Percentiles rank a stretch among this genome's conserved stretches.
Evolutionary conservation across 306 rosid genomes (phyloP).

Genomic region (Quercus alba): DNA sequence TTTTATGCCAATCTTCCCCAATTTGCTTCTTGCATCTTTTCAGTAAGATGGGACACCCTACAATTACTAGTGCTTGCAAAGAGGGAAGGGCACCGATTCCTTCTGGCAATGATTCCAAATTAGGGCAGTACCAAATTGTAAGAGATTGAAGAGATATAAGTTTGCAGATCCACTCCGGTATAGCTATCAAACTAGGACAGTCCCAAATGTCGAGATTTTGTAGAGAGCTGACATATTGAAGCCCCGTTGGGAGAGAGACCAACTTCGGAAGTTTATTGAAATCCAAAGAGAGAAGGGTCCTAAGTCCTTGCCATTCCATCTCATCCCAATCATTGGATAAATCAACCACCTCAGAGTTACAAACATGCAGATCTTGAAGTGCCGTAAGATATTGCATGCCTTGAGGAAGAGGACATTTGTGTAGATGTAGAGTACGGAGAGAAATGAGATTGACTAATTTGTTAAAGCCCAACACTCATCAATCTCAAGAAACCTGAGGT

Average conservation of each 20-base stretch:
- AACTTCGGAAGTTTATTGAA: fast-evolving
- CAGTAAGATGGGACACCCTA: not conserved
- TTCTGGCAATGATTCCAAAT: too few species aligned
- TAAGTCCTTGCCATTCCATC: not conserved
- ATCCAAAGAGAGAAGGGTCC: fast-evolving
- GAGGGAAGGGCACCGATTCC: too few species aligned
- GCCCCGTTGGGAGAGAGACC: not conserved
- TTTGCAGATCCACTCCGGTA: too few species aligned
- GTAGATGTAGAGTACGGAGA: fast-evolving
- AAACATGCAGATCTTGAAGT: fast-evolving
- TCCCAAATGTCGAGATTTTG: fast-evolving
- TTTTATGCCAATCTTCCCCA: not conserved
- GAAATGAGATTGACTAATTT: too few species aligned
- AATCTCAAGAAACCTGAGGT: slow-evolving; percentile 12
- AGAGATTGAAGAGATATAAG: too few species aligned
- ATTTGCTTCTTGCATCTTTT: not conserved
- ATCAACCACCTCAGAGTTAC: fast-evolving
- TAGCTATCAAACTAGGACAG: fast-evolving
- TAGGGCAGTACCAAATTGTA: fast-evolving
- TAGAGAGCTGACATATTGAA: not conserved
- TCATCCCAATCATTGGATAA: not conserved
- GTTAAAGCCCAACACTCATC: fast-evolving
- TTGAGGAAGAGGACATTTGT: not conserved
- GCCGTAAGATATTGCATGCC: slow-evolving; percentile 1
- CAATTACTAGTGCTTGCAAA: too few species aligned